phyloP scores from a whole-genome alignment of 495 filamentous ascomycete genomes.

The Hapsidospora chrysogenum region DNA sequence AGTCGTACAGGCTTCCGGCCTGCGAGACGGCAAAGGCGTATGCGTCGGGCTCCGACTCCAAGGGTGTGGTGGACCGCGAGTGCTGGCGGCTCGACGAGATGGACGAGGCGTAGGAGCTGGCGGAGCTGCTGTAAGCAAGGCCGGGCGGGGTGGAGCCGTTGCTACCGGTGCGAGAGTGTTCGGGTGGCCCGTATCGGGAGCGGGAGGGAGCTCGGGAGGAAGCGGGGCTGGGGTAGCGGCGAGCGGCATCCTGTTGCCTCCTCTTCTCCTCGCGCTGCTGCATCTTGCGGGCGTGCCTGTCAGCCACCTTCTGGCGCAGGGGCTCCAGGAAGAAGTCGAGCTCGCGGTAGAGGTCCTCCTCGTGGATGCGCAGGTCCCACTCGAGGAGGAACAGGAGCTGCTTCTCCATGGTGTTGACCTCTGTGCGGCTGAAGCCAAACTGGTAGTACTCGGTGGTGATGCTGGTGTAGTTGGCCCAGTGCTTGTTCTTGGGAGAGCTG shows the following conservation, averaged over 20 bases:
- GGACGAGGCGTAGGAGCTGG: constrained; percentile 19
- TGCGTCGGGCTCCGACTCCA: constrained; percentile 12
- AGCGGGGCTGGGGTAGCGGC: constrained; percentile 17
- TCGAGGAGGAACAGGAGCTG: constrained; percentile 86
- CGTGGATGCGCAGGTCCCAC: constrained; percentile 75
- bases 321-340: constrained; percentile 79
- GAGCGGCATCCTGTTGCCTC: constrained; percentile 12
- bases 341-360: constrained; percentile 72
- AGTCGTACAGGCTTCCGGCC: constrained; percentile 19
- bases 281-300: constrained; percentile 19
- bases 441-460: constrained; percentile 43
- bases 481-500: constrained; percentile 98
- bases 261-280: constrained; percentile 25
- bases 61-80: constrained; percentile 27
- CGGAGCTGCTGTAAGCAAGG: constrained; percentile 22
- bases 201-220: constrained; percentile 22
- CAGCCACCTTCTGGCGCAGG: constrained; percentile 39
- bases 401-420: constrained; percentile 98
- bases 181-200: constrained; percentile 17
- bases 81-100: constrained; percentile 12
- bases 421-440: constrained; percentile 84
- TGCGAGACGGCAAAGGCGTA: constrained; percentile 14
- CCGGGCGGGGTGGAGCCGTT: constrained; percentile 22
- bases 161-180: constrained; percentile 11
- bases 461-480: constrained; percentile 91